phyloP scores from a whole-genome alignment of 2,329 filamentous ascomycete species.

The Xylariales sp. region DNA sequence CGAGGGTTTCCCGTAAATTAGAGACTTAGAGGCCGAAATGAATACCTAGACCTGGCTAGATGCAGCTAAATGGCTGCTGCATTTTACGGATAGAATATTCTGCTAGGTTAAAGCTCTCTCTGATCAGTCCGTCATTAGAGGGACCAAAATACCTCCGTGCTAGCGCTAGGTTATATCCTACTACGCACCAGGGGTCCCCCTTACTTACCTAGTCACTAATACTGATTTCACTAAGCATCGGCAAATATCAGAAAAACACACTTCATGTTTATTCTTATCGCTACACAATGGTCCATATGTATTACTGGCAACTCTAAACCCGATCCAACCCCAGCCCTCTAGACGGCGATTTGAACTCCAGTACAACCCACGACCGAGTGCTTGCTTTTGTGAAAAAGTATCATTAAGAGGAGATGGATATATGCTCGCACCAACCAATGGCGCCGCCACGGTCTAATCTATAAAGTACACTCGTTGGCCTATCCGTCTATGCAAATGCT shows the following conservation, averaged over 20 bases:
- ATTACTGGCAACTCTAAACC: slow-evolving; percentile 32
- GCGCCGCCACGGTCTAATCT: slow-evolving; percentile 51
- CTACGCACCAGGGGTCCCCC: no score
- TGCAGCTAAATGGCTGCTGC: no score
- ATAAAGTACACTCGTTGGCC: slow-evolving; percentile 50
- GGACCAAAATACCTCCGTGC: no score
- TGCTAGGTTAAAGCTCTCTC: no score
- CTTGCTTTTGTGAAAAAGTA: slow-evolving; percentile 32
- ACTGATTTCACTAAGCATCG: no score
- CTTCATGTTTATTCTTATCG: slow-evolving; percentile 19
- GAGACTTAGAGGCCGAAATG: no score
- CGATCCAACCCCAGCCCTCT: slow-evolving; percentile 32
- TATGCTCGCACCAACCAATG: slow-evolving; percentile 43
- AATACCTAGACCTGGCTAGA: no score
- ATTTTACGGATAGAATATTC: no score
- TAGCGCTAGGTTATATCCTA: no score
- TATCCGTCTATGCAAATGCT: slow-evolving; percentile 50
- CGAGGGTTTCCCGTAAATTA: no score
- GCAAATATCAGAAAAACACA: not conserved
- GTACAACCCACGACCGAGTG: slow-evolving; percentile 30
- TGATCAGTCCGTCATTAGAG: no score
- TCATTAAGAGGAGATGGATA: slow-evolving; percentile 50
- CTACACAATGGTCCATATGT: slow-evolving; percentile 30
- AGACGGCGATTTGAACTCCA: slow-evolving; percentile 34
- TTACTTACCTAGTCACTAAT: no score